phyloP scores from a whole-genome alignment of 176 grass and related monocot species.

The Oryza meridionalis region DNA sequence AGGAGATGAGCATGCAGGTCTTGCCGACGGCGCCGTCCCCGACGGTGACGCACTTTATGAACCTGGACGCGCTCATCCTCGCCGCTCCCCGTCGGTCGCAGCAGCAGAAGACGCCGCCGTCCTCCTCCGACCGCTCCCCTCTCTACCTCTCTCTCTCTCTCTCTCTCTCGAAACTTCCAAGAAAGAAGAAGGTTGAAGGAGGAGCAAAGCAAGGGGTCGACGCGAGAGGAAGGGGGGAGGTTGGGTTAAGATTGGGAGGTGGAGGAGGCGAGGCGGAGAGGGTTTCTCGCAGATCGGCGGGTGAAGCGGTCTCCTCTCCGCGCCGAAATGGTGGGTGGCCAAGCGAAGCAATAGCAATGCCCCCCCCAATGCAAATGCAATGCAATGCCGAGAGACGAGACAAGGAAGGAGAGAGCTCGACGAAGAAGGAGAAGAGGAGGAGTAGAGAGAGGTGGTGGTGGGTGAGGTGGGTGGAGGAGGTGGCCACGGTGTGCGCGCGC shows the following conservation, averaged over 20 bases:
- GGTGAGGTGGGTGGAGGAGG: constrained; percentile 30
- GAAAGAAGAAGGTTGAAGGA: not conserved
- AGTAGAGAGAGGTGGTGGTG: not conserved
- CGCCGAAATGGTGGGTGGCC: constrained; percentile 47
- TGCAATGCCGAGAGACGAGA: too few relatives aligned
- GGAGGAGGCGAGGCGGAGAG: constrained; percentile 31
- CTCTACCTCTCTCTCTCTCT: not conserved
- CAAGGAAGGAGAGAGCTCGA: not conserved
- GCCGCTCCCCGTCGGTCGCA: constrained; percentile 20
- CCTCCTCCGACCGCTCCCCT: not conserved
- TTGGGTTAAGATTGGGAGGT: constrained; percentile 47
- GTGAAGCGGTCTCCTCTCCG: constrained; percentile 63
- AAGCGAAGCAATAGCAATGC: not conserved
- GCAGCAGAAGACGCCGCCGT: too few relatives aligned
- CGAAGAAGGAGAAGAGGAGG: not conserved
- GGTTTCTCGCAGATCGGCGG: constrained; percentile 28
- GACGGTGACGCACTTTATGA: constrained; percentile 81
- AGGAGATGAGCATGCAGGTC: constrained; percentile 81
- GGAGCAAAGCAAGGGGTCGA: not conserved
- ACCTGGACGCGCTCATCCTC: constrained; percentile 77
- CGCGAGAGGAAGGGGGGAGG: not conserved
- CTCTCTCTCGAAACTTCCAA: not conserved
- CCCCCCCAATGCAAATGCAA: too few relatives aligned
- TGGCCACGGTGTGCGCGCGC: constrained; percentile 52
- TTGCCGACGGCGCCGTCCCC: constrained; percentile 79